These are phyloP conservation scores for Backusella parvicylindrica DNA, from an alignment of 192 early-diverging fungal species.

Conservation along the genomic window DNA sequence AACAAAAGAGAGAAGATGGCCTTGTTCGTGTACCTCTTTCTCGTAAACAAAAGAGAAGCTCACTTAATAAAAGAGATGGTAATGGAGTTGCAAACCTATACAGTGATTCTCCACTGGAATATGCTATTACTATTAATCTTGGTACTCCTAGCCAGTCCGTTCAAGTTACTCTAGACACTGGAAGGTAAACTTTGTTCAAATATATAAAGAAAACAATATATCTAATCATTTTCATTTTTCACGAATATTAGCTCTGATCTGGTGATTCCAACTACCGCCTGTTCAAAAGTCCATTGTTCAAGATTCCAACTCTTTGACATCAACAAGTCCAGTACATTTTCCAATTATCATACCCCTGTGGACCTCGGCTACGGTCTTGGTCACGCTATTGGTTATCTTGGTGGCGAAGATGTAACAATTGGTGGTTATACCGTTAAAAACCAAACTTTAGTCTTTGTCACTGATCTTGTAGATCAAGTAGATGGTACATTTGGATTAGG, in stretches of 20 bases:
- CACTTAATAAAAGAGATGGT: not conserved
- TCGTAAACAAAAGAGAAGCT: not conserved
- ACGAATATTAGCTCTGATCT: not conserved
- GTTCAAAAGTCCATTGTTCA: not conserved
- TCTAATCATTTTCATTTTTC: not conserved
- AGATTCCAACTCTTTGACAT: not conserved
- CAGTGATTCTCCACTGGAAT: not conserved
- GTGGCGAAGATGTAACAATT: not conserved
- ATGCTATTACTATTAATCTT: not conserved
- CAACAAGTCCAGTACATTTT: not conserved
- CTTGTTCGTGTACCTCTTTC: not conserved
- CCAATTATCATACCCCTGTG: not conserved
- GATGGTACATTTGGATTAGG: not conserved
- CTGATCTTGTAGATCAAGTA: not conserved
- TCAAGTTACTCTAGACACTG: not conserved
- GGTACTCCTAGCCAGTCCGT: not conserved
- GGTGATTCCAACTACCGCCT: not conserved
- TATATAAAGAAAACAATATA: not conserved
- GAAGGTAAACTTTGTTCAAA: not conserved
- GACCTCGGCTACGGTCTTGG: not conserved
- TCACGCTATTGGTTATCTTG: not conserved
- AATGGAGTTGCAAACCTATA: not conserved
- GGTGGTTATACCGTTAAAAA: not conserved
- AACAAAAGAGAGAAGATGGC: not conserved
- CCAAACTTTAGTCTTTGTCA: not conserved